Base-by-base conservation (phyloP, 441 rosid genomes). In the Adansonia gregorii region DNA sequence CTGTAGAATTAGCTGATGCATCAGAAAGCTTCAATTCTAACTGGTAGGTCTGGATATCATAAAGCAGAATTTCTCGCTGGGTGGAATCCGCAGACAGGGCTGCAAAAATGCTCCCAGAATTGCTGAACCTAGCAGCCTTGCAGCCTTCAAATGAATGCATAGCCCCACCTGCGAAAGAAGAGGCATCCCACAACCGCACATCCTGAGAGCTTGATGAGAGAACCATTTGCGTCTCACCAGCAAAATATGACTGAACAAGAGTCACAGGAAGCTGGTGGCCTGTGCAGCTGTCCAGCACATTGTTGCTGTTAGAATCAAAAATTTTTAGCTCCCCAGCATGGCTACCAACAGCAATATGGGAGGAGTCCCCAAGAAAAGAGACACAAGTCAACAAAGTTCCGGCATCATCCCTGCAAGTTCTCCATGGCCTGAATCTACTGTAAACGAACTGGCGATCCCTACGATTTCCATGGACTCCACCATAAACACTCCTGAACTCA, bases 391-490 rank as follows among this genome's bases (percentile, higher is more conserved):
- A 86, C 79, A 89, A 94, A 60, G 91, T 87, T 76, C 90, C 80
- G 63, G 83, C 85, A 81, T 97, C 99, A 83, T 97, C 99, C 43
- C 98, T 90, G 85, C 93, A 97, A 66, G 99, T 92, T 84, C 98
- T 87, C 98, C 93, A 91, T 35, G 97, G 91, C 88, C 84, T 91
- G 84, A 94, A 94, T 86, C 99, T 90, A 86, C 98, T 97, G 87
- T 91, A 97, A 80, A 97, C 90, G 80, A 93, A 94, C 74, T 94
- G 99, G 17, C 99, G 97, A 82, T 97, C 98, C 85, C 90, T 89
- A 70, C 98, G 98, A 83, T 88, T 92, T 78, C 99, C 97, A 83
- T 93, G 98, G 70, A 97, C 90, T 72, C 99, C 98, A 48, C 98
- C 93, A 82, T 93, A 90, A 75, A 77, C 83, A 78, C 89, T 91